Conservation (phyloP, 1,284 basidiomycete genomes). For the Pseudozyma flocculosa region DNA sequence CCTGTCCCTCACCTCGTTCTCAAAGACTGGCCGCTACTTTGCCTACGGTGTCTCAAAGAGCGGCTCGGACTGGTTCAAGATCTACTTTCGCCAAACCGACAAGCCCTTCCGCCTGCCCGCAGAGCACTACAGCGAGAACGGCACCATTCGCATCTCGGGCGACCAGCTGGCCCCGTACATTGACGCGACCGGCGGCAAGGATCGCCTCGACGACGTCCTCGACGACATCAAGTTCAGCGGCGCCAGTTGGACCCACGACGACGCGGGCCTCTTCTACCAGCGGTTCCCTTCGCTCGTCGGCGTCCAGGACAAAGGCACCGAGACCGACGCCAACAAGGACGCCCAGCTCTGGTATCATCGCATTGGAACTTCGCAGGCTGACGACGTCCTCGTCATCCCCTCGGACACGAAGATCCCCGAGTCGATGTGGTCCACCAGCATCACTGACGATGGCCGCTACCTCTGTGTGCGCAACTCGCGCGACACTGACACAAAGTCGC, state of each 20-base stretch:
- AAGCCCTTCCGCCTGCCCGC: constrained; percentile 41
- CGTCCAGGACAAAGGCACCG: constrained; percentile 51
- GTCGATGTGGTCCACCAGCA: constrained; percentile 44
- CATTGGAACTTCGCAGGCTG: constrained; percentile 46
- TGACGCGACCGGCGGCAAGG: constrained; percentile 38
- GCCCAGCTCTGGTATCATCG: constrained; percentile 54
- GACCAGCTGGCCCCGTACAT: constrained; percentile 22
- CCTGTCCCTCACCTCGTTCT: constrained; percentile 45
- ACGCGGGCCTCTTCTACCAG: constrained; percentile 55
- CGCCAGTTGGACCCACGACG: constrained; percentile 50
- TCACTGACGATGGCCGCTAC: constrained; percentile 51
- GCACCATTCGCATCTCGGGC: constrained; percentile 29
- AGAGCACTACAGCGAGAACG: constrained; percentile 26
- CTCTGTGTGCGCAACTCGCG: constrained; percentile 45
- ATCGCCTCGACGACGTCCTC: constrained; percentile 44
- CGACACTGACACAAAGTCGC: constrained; percentile 52
- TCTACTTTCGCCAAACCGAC: constrained; percentile 48
- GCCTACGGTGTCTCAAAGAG: constrained; percentile 53
- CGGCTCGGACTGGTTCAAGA: constrained; percentile 53
- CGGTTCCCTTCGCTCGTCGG: constrained; percentile 39
- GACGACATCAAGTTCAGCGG: constrained; percentile 52
- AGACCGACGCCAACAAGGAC: constrained; percentile 53
- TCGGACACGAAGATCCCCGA: constrained; percentile 43
- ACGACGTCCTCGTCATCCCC: constrained; percentile 49
- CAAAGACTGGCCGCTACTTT: constrained; percentile 48